Base-by-base conservation (phyloP, 345 rosid species). In the Citrus australasica region DNA sequence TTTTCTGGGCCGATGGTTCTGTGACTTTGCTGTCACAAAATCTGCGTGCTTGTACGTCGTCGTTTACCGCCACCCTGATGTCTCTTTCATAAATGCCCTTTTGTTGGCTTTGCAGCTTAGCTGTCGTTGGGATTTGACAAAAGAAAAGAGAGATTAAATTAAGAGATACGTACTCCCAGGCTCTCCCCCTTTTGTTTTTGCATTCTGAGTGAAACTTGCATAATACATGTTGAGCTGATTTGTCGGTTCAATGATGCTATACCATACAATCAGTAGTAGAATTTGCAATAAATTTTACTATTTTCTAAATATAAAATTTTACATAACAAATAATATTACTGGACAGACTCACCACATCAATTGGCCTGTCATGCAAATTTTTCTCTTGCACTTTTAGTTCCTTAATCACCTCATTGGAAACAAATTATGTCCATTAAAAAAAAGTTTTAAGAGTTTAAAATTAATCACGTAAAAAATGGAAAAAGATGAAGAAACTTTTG, bases 21-120 rank as follows among this genome's bases (percentile, higher is more conserved):
- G 78, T 61, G 69, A 37, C 75, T 67, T 67, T 38, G 67, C 83
- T 80, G 80, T 79, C 84, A 84, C 85, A 77, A 81, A 81, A 82
- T 83, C 86, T 66, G 84, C 87, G 81, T 81, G 80, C 37, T 9
- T 76, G 79, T 84, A 84, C 84, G 84, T 76, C 85, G 83, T 80
- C 83, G 79, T 79, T 82, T 75, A 71, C 68, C 74, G 80, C 83
- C 69, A 74, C 82, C 84, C 76, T 64, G 51, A 9, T 35, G 27
- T 69, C 70, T 30, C 78, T 76, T 75, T 71, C 81, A 58, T 78
- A 8, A 78, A 74, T 62, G 76, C 72, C n/a, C 75, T 60, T 40
- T 71, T 78, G 67, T 40, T 64, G 63, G 59, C 59, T 74, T 56
- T 61, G 30, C 53, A 42, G 66, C 69, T 55, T 62, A 17, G 58